Conservation (phyloP, 257 asterid species). For the Forsythia suspensa region DNA sequence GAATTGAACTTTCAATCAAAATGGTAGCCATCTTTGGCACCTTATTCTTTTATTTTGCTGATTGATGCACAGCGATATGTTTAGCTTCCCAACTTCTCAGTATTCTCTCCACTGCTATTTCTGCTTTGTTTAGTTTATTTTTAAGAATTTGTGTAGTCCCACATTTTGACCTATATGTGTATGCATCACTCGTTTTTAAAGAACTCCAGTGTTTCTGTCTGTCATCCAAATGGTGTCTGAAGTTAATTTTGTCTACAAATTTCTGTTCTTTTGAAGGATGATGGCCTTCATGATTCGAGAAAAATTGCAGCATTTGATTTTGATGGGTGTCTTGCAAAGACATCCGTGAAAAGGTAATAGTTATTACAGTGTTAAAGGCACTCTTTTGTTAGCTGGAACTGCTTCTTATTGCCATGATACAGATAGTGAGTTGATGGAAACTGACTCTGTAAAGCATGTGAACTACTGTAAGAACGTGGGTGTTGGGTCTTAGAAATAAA, state of each 20-base stretch:
- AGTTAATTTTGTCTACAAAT: not conserved
- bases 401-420: slow-evolving; percentile 12
- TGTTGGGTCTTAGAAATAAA: not conserved
- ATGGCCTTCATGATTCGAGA: slow-evolving; percentile 72
- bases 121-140: not conserved
- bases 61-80: not conserved
- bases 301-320: slow-evolving; percentile 99
- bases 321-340: slow-evolving; percentile 94
- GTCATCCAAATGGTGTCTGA: not conserved
- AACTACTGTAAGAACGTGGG: not conserved
- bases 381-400: slow-evolving; percentile 14
- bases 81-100: not conserved
- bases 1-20: not conserved
- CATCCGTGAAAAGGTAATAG: slow-evolving; percentile 79
- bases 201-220: not conserved
- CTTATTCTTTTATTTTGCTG: not conserved
- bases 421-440: slow-evolving; percentile 3
- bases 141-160: not conserved
- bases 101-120: not conserved
- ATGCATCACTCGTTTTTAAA: not conserved
- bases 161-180: not conserved
- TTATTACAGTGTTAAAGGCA: slow-evolving; percentile 4
- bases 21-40: not conserved
- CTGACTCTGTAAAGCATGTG: slow-evolving; percentile 2
- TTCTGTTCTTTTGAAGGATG: slow-evolving; percentile 48